Base-by-base conservation (phyloP, 805 yeast species). In the Pichia eremophila region DNA sequence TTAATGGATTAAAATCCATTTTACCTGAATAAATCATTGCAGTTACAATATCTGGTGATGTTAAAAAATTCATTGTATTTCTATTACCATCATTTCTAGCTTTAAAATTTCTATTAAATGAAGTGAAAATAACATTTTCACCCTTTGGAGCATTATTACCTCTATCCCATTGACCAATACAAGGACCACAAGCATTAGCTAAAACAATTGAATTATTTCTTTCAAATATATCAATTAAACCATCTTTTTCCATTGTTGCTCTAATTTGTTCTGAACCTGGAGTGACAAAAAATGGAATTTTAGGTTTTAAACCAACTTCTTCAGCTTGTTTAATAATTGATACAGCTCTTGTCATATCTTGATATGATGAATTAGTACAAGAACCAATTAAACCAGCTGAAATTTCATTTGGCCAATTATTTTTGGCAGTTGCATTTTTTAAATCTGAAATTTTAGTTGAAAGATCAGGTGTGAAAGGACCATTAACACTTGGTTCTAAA, bases 111-210 rank as follows among this genome's bases (percentile, higher is more conserved):
- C 98, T 86, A 85, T 91, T 91, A 83, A 86, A 91, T 53, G 96
- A 88, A 39, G 97, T 86, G 62, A 91, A 91, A 70, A 91, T 91
- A 61, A 97, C 91, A 79, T 91, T 91, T 73, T 87, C 85, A 70
- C 86, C 95, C 77, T 86, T 88, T 75, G 86, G 81, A 68, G 87
- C 80, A 67, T 86, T 90, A 63, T 77, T 85, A 41, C 70, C 70
- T 72, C 98, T 85, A 69, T 90, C 96, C 98, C 98, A 91, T 77
- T 91, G 97, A 64, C 98, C 98, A 65, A 90, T 90, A 79, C 98
- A 90, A 65, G 98, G 98, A 64, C 98, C 98, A 77, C 98, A 91
- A 50, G 98, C 98, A 66, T 91, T 91, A 52, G 98, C 97, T 65
- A 91, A 75, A 47, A 91, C 97, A 52, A 83, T 77, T 67, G 95